These are phyloP conservation scores for Knoxia roxburghii DNA, from an alignment of 257 asterid genomes.

Conservation along the genomic window DNA sequence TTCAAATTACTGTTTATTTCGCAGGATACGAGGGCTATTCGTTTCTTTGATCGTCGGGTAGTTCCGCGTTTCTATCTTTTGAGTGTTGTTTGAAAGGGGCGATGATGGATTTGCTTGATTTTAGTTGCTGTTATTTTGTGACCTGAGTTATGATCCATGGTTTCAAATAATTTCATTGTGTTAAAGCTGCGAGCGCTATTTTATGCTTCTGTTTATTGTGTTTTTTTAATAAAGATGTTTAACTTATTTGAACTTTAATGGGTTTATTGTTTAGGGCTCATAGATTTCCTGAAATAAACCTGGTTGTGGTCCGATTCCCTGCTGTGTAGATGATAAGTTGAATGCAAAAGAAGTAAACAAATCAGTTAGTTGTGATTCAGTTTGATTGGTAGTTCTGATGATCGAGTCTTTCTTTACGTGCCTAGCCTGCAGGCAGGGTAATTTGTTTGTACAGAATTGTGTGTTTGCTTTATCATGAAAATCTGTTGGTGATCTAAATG, in stretches of 20 bases:
- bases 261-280: background rate
- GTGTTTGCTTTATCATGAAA: background rate
- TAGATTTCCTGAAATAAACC: background rate
- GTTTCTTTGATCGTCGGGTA: conserved; percentile 95
- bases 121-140: background rate
- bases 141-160: background rate
- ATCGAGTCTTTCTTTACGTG: background rate
- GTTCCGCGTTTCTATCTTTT: conserved; percentile 19
- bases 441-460: background rate
- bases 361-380: background rate
- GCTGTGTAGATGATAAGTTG: background rate
- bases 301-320: background rate
- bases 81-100: background rate
- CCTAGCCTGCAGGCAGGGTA: background rate
- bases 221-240: background rate
- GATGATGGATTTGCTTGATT: background rate
- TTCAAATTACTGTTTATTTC: conserved; percentile 1
- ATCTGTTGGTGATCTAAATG: background rate
- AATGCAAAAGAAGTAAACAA: too few relatives aligned
- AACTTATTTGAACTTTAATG: background rate
- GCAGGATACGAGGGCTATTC: conserved; percentile 89
- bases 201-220: too few relatives aligned
- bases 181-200: background rate
- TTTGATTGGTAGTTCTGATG: background rate
- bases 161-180: background rate